Percentiles rank a stretch among this genome's conserved stretches.
These are phyloP conservation scores for Dendrobium chrysotoxum DNA, from an alignment of 106 monocot genomes.

Conservation along the genomic window DNA sequence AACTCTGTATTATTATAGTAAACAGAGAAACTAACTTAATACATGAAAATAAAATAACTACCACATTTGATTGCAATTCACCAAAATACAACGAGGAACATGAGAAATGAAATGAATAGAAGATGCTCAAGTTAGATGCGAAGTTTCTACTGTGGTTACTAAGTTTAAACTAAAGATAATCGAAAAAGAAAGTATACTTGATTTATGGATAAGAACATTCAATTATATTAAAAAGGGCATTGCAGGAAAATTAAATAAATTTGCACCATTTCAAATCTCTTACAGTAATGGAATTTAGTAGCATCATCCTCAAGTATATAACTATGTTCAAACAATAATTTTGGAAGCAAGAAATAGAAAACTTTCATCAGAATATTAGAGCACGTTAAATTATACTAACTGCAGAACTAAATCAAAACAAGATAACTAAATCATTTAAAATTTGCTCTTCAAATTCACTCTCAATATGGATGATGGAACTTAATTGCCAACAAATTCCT, in stretches of 20 bases:
- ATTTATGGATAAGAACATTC: not conserved
- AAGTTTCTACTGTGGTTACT: too few species aligned
- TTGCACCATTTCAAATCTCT: too few species aligned
- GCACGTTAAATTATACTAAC: not conserved
- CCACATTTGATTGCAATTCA: too few species aligned
- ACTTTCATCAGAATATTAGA: not conserved
- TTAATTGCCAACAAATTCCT: conserved; percentile 43
- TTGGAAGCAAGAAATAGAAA: not conserved
- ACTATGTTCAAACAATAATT: not conserved
- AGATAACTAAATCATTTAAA: not conserved
- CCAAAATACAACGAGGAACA: too few species aligned
- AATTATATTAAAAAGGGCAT: not conserved
- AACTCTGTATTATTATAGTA: too few species aligned
- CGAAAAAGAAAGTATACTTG: not conserved
- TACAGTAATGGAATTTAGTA: not conserved
- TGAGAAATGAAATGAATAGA: too few species aligned
- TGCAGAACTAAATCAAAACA: too few species aligned
- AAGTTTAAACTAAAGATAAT: too few species aligned
- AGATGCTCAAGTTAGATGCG: too few species aligned
- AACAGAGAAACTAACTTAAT: too few species aligned
- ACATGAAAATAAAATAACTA: too few species aligned
- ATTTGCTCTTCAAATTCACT: not conserved
- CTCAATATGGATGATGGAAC: not conserved
- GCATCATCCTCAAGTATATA: not conserved
- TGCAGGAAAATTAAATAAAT: not conserved